A percentile compares a stretch with the other conserved stretches of the same genome.
Conservation (phyloP, 164 flowering plant genomes). For the Berberis thunbergii region DNA sequence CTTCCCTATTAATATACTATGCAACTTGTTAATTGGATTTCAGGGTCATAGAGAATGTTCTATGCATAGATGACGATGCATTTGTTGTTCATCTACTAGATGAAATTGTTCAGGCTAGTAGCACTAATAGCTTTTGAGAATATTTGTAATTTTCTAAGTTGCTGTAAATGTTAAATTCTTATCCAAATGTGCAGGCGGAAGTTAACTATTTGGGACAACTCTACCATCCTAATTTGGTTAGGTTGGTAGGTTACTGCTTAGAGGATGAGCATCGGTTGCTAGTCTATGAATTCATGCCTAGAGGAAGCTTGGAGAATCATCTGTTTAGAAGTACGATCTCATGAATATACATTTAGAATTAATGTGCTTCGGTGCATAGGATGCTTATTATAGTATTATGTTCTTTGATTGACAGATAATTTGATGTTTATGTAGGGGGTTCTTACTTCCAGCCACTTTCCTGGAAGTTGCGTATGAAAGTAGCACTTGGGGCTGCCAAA, state of each 20-base stretch:
- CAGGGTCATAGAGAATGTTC: no score
- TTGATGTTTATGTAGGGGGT: constrained; percentile 38
- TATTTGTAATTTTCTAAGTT: not conserved
- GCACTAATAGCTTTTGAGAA: no score
- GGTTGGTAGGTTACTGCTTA: constrained; percentile 71
- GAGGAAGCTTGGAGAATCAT: constrained; percentile 37
- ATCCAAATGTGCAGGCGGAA: constrained; percentile 46
- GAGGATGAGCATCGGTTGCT: constrained; percentile 82
- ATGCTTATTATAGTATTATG: not conserved
- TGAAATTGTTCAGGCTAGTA: no score
- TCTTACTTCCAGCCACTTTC: constrained; percentile 75
- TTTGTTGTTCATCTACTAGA: no score
- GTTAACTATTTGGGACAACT: constrained; percentile 76
- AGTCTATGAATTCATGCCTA: constrained; percentile 21
- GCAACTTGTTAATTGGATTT: no score
- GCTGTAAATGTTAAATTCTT: not conserved
- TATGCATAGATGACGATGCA: no score
- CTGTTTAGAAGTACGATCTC: constrained; percentile 50
- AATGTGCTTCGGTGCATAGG: not conserved
- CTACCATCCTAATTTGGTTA: constrained; percentile 75
- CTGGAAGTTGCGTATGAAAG: constrained; percentile 68
- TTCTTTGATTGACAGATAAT: not conserved
- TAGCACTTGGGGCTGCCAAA: constrained; percentile 75
- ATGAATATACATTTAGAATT: not conserved
- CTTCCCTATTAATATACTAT: no score